phyloP scores from a whole-genome alignment of 352 stramenopile species.

The Pythium aquatile region DNA sequence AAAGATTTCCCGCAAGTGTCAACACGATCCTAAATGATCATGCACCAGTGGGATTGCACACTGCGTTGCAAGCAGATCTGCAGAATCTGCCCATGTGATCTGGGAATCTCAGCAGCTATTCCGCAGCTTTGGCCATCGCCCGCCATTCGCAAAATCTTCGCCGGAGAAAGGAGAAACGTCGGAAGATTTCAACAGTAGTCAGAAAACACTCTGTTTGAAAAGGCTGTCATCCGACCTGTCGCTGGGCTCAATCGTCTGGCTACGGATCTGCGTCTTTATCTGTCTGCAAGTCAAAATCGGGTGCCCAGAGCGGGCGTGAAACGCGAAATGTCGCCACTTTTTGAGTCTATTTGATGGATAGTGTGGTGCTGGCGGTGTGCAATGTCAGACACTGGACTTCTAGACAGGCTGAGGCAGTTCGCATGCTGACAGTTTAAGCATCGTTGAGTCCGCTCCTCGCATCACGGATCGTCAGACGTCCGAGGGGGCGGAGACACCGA shows the following conservation, averaged over 20 bases:
- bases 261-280: background rate
- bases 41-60: background rate
- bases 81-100: background rate
- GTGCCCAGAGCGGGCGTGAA: background rate
- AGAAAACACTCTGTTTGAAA: too few relatives aligned
- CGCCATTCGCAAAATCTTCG: too few relatives aligned
- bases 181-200: too few relatives aligned
- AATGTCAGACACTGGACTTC: background rate
- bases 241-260: background rate
- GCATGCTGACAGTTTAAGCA: background rate
- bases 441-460: background rate
- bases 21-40: background rate
- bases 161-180: too few relatives aligned
- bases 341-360: background rate
- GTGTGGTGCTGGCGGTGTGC: background rate
- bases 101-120: background rate
- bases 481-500: background rate
- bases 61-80: background rate
- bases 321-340: background rate
- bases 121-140: too few relatives aligned
- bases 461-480: too few relatives aligned
- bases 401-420: background rate
- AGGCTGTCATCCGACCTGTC: background rate
- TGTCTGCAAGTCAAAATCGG: background rate
- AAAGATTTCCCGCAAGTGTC: constrained; percentile 3